These are phyloP conservation scores for Coccomyxa sp. DNA, from an alignment of 139 green algal species.

Conservation along the genomic window DNA sequence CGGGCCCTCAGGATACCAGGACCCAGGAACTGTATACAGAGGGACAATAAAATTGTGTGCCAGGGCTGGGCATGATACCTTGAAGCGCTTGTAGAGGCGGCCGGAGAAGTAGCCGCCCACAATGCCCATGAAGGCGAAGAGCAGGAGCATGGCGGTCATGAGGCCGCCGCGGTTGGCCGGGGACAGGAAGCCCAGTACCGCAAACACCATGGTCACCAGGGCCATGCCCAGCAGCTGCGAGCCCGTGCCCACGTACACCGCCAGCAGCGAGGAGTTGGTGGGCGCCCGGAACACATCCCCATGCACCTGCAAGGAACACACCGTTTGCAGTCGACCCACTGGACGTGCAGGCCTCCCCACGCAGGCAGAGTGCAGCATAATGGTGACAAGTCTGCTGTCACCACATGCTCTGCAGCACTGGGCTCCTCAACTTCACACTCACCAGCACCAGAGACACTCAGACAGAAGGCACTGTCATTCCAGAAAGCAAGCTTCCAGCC, in stretches of 20 bases:
- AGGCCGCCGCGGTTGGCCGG: constrained; percentile 97
- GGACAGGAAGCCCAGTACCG: constrained; percentile 95
- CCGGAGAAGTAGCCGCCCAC: constrained; percentile 92
- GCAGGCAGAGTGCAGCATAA: no score
- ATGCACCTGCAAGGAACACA: constrained; percentile 89
- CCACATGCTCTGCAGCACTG: not conserved
- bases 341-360: no score
- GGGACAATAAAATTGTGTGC: not conserved
- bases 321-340: no score
- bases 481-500: no score
- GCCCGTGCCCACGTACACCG: constrained; percentile 89
- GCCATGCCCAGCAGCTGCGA: constrained; percentile 93
- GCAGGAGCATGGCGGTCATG: constrained; percentile 93
- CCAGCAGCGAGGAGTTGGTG: constrained; percentile 59
- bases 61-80: constrained; percentile 25
- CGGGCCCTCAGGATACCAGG: no score
- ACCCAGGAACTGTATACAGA: not conserved
- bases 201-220: constrained; percentile 93
- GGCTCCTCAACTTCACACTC: no score
- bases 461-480: no score
- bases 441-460: no score
- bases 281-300: constrained; percentile 98
- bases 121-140: constrained; percentile 98
- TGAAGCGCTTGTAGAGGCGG: constrained; percentile 88
- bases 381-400: not conserved